phyloP scores from a whole-genome alignment of 2,329 filamentous ascomycete genomes.

The Neurospora sp. region DNA sequence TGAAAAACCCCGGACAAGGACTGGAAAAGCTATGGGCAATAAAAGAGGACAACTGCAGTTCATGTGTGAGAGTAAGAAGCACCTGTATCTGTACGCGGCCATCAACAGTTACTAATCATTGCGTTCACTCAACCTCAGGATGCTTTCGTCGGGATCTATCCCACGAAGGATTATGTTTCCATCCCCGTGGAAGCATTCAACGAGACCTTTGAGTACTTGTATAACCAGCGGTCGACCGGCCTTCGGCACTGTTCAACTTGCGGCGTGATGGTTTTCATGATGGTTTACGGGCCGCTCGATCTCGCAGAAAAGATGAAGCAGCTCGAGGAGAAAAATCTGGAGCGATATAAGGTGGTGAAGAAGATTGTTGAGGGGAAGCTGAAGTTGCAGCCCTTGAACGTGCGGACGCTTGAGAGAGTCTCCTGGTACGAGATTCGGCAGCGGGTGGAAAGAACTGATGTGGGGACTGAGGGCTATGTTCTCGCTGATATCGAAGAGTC shows the following conservation, averaged over 20 bases:
- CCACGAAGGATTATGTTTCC: conserved; percentile 18
- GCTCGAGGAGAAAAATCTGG: conserved; percentile 19
- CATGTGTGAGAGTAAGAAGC: conserved; percentile 20
- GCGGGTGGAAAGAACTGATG: conserved; percentile 12
- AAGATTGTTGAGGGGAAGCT: conserved; percentile 16
- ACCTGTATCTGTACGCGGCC: not conserved
- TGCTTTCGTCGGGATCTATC: conserved; percentile 21
- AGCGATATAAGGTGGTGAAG: conserved; percentile 15
- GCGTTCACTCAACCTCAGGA: conserved; percentile 10
- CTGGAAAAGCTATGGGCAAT: conserved; percentile 23
- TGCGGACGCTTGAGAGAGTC: conserved; percentile 16
- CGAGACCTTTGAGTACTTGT: conserved; percentile 16
- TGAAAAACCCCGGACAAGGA: conserved; percentile 17
- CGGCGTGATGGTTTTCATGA: conserved; percentile 20
- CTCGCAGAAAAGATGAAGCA: conserved; percentile 7
- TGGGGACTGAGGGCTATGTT: conserved; percentile 19
- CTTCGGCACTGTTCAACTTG: conserved; percentile 19
- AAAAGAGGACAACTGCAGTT: conserved; percentile 29
- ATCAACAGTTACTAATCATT: not conserved
- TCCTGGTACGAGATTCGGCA: conserved; percentile 1
- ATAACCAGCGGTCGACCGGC: conserved; percentile 14
- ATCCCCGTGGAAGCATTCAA: conserved; percentile 17
- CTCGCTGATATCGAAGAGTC: conserved; percentile 6
- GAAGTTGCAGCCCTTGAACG: conserved; percentile 18
- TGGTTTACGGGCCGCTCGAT: conserved; percentile 21